Evolutionary conservation across 2,329 filamentous ascomycete genomes (phyloP).

Genomic region (Aspergillus japonicus): DNA sequence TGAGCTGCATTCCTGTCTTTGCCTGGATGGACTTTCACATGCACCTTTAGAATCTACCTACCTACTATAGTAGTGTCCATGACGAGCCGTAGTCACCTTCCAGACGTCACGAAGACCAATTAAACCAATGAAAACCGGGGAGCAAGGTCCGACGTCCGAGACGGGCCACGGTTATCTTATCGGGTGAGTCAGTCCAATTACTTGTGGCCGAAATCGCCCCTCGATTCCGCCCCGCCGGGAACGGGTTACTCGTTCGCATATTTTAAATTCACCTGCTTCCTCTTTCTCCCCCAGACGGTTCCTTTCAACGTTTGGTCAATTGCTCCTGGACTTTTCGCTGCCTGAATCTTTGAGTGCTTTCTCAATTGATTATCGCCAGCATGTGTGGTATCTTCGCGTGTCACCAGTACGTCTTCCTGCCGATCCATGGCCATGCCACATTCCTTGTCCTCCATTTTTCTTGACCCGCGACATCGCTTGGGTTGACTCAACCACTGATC

Average conservation of each 20-base stretch:
- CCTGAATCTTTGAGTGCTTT: slow-evolving; percentile 14
- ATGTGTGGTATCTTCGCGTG: slow-evolving; percentile 99
- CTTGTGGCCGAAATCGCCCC: slow-evolving; percentile 29
- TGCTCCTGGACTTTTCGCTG: slow-evolving; percentile 16
- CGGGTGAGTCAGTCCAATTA: slow-evolving; percentile 26
- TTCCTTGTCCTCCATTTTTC: neutral
- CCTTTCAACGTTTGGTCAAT: slow-evolving; percentile 21
- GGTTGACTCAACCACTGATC: slow-evolving; percentile 19
- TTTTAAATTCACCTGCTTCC: slow-evolving; percentile 26
- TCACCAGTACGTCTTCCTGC: slow-evolving; percentile 67
- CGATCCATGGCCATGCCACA: slow-evolving; percentile 2
- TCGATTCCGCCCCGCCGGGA: slow-evolving; percentile 24
- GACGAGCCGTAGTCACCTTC: neutral
- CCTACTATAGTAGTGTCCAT: neutral
- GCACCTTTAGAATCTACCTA: neutral
- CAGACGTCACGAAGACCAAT: neutral
- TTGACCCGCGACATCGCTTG: slow-evolving; percentile 2
- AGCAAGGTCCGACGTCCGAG: slow-evolving; percentile 1
- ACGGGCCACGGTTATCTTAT: slow-evolving; percentile 27
- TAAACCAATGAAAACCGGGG: slow-evolving; percentile 10
- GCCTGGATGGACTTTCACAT: neutral
- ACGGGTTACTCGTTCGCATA: slow-evolving; percentile 11
- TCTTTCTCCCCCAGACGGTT: slow-evolving; percentile 15
- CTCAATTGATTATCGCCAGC: slow-evolving; percentile 45
- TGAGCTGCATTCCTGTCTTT: too few species aligned